Conservation (phyloP, 108 stramenopile species). For the Parmales sp. region DNA sequence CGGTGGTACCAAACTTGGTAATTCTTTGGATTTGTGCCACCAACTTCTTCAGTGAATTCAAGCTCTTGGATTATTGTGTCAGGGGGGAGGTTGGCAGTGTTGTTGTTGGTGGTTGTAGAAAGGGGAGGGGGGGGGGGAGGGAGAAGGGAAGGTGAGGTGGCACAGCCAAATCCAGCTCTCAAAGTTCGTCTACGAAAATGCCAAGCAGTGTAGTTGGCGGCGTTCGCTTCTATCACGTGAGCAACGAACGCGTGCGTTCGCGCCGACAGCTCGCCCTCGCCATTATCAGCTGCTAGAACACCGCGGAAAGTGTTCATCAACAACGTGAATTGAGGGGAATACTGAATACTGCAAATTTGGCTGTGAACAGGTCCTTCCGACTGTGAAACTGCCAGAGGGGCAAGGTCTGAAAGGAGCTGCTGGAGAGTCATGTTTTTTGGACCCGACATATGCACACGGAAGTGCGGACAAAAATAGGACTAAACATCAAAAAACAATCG, state of each 20-base stretch:
- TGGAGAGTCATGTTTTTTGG: too few species aligned
- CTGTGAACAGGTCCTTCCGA: too few species aligned
- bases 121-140: too few species aligned
- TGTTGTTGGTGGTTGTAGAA: too few species aligned
- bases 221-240: constrained; percentile 68
- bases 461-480: too few species aligned
- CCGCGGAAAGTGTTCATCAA: constrained; percentile 81
- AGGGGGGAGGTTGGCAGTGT: not conserved
- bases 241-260: constrained; percentile 73
- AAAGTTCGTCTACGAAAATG: constrained; percentile 74
- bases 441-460: too few species aligned
- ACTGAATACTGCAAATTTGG: constrained; percentile 81
- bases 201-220: constrained; percentile 97
- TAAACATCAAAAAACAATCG: too few species aligned
- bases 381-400: too few species aligned
- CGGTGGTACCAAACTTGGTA: constrained; percentile 99
- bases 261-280: constrained; percentile 43
- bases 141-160: too few species aligned
- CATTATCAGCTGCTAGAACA: constrained; percentile 41
- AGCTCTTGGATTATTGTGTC: constrained; percentile 37
- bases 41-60: constrained; percentile 56
- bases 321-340: constrained; percentile 57
- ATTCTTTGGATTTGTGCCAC: constrained; percentile 93
- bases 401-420: too few species aligned
- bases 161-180: too few species aligned